Base-by-base conservation (phyloP, 495 filamentous ascomycete species). In the Rhizodiscina lignyota region DNA sequence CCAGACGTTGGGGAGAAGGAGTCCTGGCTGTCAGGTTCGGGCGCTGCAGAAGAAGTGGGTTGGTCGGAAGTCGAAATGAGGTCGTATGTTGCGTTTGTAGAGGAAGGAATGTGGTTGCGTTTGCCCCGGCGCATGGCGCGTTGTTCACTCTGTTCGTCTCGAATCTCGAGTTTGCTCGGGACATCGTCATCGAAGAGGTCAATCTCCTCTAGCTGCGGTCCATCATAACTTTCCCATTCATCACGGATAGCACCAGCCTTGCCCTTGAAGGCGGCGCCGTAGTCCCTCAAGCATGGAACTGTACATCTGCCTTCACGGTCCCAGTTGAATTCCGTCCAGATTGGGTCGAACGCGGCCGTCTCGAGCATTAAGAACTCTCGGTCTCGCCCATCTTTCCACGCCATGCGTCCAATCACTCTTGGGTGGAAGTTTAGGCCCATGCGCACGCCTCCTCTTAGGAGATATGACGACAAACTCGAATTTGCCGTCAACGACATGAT, bases 361-460 rank as follows among this genome's bases (percentile, higher is more conserved):
- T 72, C 68, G 26, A 72, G 56, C 67, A 69, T 72, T 3, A 58
- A 44, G 22, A 70, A 56, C 33, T 71, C 67, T 13, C 60, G 52
- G 30, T 64, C 64, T 11, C 64, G 51, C 0, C 58, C 56, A 37
- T 72, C 67, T 38, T 66, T 66, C 61, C 63, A 66, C 5, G 67
- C 59, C 67, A 72, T 72, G 3, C 64, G 52, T 0, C 68, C 68
- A 18, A 72, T 54, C 2, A 70, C 61, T 4, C 63, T 49, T 0
- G 68, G 68, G 38, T 72, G 67, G 49, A 68, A 72, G 35, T 71
- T 71, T 30, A 72, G 50, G 1, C 67, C 68, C 67, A 72, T 72
- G 18, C 67, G 56, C 12, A 71, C 61, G 6, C 67, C 67, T 17
- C 67, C 67, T 24, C 64, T 60, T 12, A 72, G 52, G 0, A 72